A percentile compares a stretch with the other conserved stretches of the same genome.
These are phyloP conservation scores for Solanum hybrid DNA, from an alignment of 305 asterid genomes.

Conservation along the genomic window DNA sequence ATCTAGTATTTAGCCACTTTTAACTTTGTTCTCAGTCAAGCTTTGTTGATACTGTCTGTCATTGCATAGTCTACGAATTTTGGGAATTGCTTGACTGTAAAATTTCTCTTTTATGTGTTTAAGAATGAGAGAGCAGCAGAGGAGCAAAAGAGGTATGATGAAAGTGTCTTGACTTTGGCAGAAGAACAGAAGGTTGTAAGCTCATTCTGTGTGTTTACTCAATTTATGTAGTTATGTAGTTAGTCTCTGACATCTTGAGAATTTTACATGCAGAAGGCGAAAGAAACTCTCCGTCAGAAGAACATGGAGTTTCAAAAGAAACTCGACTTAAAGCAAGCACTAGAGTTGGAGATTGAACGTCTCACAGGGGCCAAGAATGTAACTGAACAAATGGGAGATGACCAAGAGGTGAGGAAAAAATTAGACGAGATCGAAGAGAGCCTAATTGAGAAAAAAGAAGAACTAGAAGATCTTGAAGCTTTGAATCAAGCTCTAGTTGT, in stretches of 20 bases:
- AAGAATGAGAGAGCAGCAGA: conserved; percentile 45
- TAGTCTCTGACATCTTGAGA: neutral
- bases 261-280: conserved; percentile 31
- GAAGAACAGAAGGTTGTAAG: conserved; percentile 49
- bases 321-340: conserved; percentile 50
- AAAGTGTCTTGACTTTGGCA: conserved; percentile 35
- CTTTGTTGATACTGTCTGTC: neutral
- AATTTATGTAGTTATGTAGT: neutral
- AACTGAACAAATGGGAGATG: conserved; percentile 38
- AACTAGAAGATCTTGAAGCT: conserved; percentile 17
- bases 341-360: conserved; percentile 40
- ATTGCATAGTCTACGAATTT: neutral
- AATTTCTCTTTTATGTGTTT: neutral
- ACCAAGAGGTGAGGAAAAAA: conserved; percentile 28
- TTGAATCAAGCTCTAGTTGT: conserved; percentile 28
- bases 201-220: neutral
- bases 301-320: conserved; percentile 42
- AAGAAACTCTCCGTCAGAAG: conserved; percentile 29
- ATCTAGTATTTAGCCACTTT: neutral
- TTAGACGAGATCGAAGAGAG: conserved; percentile 21
- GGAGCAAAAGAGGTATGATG: conserved; percentile 45
- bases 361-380: conserved; percentile 36
- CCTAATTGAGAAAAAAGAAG: conserved; percentile 29
- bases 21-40: neutral
- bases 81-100: conserved; percentile 18